Percentiles rank a stretch among this genome's conserved stretches.
Conservation (phyloP, 345 rosid species). For the Salix udensis region DNA sequence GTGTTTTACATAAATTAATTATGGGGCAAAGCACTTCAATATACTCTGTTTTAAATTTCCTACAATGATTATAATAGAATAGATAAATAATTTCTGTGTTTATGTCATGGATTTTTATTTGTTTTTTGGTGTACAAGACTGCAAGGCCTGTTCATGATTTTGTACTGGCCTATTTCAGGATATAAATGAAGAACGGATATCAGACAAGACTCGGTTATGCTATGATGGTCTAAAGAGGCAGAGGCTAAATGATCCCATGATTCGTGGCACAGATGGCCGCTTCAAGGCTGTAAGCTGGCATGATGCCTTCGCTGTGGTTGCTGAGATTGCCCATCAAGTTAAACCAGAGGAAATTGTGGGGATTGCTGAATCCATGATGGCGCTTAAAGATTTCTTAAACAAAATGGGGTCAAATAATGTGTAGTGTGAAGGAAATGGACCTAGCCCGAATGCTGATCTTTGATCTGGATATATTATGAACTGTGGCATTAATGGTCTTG, state of each 20-base stretch:
- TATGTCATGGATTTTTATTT: neutral
- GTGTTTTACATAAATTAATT: neutral
- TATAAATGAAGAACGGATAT: constrained; percentile 98
- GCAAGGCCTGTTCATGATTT: constrained; percentile 8
- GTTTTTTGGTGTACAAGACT: neutral
- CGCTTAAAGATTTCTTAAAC: constrained; percentile 86
- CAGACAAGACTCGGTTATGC: constrained; percentile 91
- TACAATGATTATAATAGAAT: neutral
- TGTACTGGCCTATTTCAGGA: constrained; percentile 53
- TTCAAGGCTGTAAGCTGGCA: constrained; percentile 91
- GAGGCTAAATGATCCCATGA: constrained; percentile 97
- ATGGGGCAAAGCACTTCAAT: neutral
- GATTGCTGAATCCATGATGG: constrained; percentile 96
- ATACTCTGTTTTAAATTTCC: neutral
- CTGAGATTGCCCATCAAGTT: constrained; percentile 70
- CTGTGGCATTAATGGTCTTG: constrained; percentile 79
- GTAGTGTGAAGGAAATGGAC: constrained; percentile 89
- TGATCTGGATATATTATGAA: constrained; percentile 91
- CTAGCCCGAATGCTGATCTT: constrained; percentile 75
- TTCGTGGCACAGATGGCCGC: constrained; percentile 88
- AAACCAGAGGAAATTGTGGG: constrained; percentile 89
- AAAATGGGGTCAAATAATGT: constrained; percentile 92
- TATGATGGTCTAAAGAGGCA: constrained; percentile 98
- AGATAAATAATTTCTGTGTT: neutral
- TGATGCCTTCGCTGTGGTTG: constrained; percentile 89